These are phyloP conservation scores for Malassezia vespertilionis DNA, from an alignment of 1,284 basidiomycete genomes.

Conservation along the genomic window DNA sequence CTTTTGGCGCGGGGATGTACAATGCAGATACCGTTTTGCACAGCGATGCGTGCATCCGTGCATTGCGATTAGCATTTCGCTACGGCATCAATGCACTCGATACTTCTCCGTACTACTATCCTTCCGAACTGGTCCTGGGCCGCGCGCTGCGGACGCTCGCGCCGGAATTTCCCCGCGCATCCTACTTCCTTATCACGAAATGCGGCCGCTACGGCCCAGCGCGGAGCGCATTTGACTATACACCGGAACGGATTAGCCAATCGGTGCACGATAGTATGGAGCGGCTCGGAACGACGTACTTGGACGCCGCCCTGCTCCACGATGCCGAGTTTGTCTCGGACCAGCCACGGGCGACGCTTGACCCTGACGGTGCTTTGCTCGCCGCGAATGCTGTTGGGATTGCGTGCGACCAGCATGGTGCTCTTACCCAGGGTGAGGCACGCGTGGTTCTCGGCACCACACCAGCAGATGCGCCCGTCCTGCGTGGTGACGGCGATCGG, in stretches of 20 bases:
- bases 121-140: slow-evolving; percentile 79
- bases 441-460: slow-evolving; percentile 30
- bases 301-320: slow-evolving; percentile 57
- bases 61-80: slow-evolving; percentile 55
- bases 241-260: slow-evolving; percentile 58
- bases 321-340: slow-evolving; percentile 79
- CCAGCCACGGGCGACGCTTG: slow-evolving; percentile 46
- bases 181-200: slow-evolving; percentile 59
- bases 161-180: slow-evolving; percentile 48
- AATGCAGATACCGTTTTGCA: slow-evolving; percentile 24
- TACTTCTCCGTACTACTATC: slow-evolving; percentile 68
- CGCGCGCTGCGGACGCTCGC: slow-evolving; percentile 48
- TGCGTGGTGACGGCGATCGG: slow-evolving; percentile 68
- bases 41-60: slow-evolving; percentile 26
- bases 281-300: slow-evolving; percentile 59
- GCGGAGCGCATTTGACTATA: slow-evolving; percentile 64
- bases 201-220: slow-evolving; percentile 70
- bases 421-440: slow-evolving; percentile 20
- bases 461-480: slow-evolving; percentile 54
- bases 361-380: slow-evolving; percentile 8
- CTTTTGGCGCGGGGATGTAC: slow-evolving; percentile 41
- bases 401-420: slow-evolving; percentile 1
- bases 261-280: slow-evolving; percentile 63
- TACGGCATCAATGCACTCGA: slow-evolving; percentile 86
- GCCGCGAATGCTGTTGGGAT: slow-evolving; percentile 14